Percentiles rank a stretch among this genome's conserved stretches.
phyloP scores from a whole-genome alignment of 805 yeast species.

The Zygoascus biomembranicola region DNA sequence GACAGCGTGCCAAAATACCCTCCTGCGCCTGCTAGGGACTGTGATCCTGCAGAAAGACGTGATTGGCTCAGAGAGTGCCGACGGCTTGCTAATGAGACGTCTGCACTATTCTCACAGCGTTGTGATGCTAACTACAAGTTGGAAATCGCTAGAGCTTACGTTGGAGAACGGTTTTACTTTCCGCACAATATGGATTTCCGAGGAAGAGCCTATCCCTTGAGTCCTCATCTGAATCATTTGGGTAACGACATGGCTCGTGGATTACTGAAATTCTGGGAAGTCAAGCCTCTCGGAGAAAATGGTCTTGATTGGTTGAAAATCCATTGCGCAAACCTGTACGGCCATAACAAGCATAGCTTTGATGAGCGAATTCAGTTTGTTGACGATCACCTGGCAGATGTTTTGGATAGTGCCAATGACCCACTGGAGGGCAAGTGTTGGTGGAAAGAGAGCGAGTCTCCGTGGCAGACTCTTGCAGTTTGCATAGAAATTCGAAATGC shows the following conservation, averaged over 20 bases:
- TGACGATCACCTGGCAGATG: slow-evolving; percentile 38
- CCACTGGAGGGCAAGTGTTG: slow-evolving; percentile 40
- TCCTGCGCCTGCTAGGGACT: slow-evolving; percentile 49
- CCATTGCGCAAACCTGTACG: slow-evolving; percentile 53
- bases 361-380: slow-evolving; percentile 43
- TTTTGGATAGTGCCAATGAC: slow-evolving; percentile 38
- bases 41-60: slow-evolving; percentile 64
- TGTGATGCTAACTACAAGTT: slow-evolving; percentile 91
- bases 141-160: slow-evolving; percentile 89
- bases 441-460: slow-evolving; percentile 54
- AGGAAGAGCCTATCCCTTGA: slow-evolving; percentile 57
- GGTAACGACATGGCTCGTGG: slow-evolving; percentile 56
- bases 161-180: slow-evolving; percentile 52
- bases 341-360: slow-evolving; percentile 47
- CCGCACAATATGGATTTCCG: slow-evolving; percentile 60
- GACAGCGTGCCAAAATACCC: slow-evolving; percentile 42
- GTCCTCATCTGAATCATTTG: slow-evolving; percentile 56
- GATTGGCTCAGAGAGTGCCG: slow-evolving; percentile 62
- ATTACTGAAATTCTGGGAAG: slow-evolving; percentile 52
- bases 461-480: slow-evolving; percentile 54
- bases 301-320: slow-evolving; percentile 56
- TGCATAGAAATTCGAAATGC: slow-evolving; percentile 49
- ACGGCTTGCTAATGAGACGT: slow-evolving; percentile 48
- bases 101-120: slow-evolving; percentile 71
- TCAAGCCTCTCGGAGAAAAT: slow-evolving; percentile 40